Evolutionary conservation across 345 rosid genomes (phyloP).

Genomic region (Syzygium grande): DNA sequence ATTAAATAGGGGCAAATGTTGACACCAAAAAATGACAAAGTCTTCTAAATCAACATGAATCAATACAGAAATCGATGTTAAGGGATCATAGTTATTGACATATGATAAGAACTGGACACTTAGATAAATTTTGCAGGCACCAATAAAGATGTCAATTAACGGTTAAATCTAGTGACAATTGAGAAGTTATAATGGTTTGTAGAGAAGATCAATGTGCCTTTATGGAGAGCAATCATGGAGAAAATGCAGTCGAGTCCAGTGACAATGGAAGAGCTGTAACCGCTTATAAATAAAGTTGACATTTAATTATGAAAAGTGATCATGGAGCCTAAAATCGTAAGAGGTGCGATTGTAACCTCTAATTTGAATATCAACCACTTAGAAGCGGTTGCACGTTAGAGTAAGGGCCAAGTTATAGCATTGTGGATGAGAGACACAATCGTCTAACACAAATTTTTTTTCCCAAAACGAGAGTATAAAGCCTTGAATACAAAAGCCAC

Average conservation of each 20-base stretch:
- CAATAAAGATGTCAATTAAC: accelerated
- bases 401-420: background rate
- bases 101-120: accelerated
- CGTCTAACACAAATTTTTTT: background rate
- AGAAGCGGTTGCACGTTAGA: background rate
- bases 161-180: background rate
- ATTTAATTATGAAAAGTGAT: background rate
- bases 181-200: background rate
- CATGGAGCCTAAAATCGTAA: background rate
- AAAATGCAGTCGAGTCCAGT: background rate
- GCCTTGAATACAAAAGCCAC: background rate
- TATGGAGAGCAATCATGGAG: background rate
- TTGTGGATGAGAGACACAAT: background rate
- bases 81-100: background rate
- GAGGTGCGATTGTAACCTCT: background rate
- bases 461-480: background rate
- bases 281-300: background rate
- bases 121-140: background rate
- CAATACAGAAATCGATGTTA: no score
- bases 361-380: background rate
- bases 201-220: no score
- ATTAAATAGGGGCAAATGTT: background rate
- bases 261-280: background rate
- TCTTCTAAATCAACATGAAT: background rate
- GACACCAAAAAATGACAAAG: background rate